These are phyloP conservation scores for Aspergillus costaricaensis DNA, from an alignment of 2,329 filamentous ascomycete species.

Conservation along the genomic window DNA sequence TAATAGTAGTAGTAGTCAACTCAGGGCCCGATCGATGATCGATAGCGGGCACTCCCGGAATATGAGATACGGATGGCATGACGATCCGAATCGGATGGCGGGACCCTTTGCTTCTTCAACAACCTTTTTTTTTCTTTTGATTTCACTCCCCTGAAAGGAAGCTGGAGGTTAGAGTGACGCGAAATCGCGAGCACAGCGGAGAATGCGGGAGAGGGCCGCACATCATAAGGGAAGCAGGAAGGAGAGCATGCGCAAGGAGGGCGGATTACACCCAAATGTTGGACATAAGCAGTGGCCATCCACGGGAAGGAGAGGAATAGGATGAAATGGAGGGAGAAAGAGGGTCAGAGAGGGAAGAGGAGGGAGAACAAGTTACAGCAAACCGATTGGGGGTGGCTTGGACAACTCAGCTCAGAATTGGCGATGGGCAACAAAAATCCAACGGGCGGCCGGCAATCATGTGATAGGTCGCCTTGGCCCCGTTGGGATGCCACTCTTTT, in stretches of 20 bases:
- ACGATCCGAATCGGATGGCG: conserved; percentile 1
- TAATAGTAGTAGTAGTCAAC: conserved; percentile 9
- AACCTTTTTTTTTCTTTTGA: conserved; percentile 6
- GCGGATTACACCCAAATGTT: conserved; percentile 27
- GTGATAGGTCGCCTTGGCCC: conserved; percentile 25
- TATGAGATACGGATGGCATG: conserved; percentile 20
- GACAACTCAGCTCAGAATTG: conserved; percentile 25
- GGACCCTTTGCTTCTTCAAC: neutral
- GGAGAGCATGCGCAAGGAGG: conserved; percentile 23
- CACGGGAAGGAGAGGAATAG: conserved; percentile 24
- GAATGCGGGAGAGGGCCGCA: conserved; percentile 28
- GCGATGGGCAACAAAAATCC: conserved; percentile 22
- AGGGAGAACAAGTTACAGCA: conserved; percentile 5
- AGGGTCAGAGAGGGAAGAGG: conserved; percentile 9
- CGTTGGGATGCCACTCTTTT: neutral
- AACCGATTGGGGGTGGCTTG: conserved; percentile 19
- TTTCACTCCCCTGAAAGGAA: conserved; percentile 7
- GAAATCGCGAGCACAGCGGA: conserved; percentile 32
- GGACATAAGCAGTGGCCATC: conserved; percentile 32
- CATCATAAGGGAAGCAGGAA: conserved; percentile 35
- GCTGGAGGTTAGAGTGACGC: conserved; percentile 28
- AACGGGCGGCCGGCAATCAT: conserved; percentile 24
- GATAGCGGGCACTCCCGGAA: conserved; percentile 10
- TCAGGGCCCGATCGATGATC: conserved; percentile 11
- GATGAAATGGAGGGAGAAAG: conserved; percentile 4